phyloP scores from a whole-genome alignment of 495 filamentous ascomycete genomes.

The Penicillium flavigenum region DNA sequence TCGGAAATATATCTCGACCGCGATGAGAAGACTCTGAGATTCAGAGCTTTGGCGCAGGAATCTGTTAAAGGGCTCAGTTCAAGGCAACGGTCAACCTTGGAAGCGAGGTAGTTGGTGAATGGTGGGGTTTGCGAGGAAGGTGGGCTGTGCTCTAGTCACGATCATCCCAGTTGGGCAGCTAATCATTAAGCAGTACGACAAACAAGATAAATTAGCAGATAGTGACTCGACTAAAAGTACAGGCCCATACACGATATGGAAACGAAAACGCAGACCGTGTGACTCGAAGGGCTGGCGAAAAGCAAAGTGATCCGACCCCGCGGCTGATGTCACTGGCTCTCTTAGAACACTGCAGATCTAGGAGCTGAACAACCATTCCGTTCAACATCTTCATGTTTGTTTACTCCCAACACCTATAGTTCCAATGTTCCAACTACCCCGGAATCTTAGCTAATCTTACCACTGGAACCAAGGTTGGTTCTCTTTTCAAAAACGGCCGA shows the following conservation, averaged over 20 bases:
- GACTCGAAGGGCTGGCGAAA: conserved; percentile 2
- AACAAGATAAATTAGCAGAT: background rate
- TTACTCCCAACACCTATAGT: background rate
- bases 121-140: background rate
- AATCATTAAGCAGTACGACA: background rate
- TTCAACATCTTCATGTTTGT: background rate
- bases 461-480: conserved; percentile 8
- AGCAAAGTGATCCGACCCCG: conserved; percentile 21
- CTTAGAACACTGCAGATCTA: background rate
- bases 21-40: background rate
- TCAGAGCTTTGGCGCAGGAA: background rate
- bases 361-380: background rate
- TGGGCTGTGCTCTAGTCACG: background rate
- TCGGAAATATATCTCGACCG: background rate
- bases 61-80: background rate
- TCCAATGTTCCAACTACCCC: background rate
- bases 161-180: background rate
- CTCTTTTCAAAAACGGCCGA: background rate
- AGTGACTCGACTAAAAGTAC: background rate
- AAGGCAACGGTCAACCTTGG: background rate
- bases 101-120: background rate
- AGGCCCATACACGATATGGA: background rate
- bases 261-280: background rate
- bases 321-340: conserved; percentile 25
- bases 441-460: background rate